Evolutionary conservation across 2,329 filamentous ascomycete species (phyloP).

Genomic region (Berkeleyomyces basicola): DNA sequence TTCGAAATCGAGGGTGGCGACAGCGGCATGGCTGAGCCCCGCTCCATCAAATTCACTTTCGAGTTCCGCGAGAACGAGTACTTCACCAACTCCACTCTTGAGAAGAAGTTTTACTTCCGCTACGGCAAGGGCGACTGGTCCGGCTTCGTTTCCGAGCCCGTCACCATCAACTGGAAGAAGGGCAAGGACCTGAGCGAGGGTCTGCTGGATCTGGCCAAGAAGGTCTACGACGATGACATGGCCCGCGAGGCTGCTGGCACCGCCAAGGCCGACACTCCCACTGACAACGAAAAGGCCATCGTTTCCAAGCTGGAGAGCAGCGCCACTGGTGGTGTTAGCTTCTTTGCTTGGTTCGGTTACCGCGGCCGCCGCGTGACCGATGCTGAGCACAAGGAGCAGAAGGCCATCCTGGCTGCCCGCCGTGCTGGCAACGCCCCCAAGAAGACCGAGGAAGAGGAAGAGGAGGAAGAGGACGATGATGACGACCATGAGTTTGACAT

Average conservation of each 20-base stretch:
- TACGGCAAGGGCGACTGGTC: constrained; percentile 48
- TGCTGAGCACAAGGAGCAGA: constrained; percentile 53
- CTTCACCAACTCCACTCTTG: constrained; percentile 61
- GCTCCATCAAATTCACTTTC: constrained; percentile 61
- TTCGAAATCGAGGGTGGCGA: constrained; percentile 51
- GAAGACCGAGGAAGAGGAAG: constrained; percentile 31
- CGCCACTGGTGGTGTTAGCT: constrained; percentile 51
- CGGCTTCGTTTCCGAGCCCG: constrained; percentile 74
- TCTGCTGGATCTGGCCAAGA: constrained; percentile 54
- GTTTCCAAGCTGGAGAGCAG: constrained; percentile 40
- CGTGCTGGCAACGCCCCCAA: constrained; percentile 27
- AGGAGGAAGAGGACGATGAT: constrained; percentile 43
- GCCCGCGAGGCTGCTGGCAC: constrained; percentile 25
- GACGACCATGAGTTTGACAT: constrained; percentile 61
- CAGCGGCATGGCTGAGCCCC: constrained; percentile 52
- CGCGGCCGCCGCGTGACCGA: constrained; percentile 51
- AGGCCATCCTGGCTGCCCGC: constrained; percentile 33
- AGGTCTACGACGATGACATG: constrained; percentile 49
- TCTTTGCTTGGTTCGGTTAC: constrained; percentile 85
- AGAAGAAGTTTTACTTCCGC: constrained; percentile 88
- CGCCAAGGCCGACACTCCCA: constrained; percentile 23
- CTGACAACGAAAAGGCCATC: constrained; percentile 32
- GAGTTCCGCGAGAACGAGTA: constrained; percentile 68
- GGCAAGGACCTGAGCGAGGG: constrained; percentile 73
- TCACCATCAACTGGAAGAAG: constrained; percentile 75